Base-by-base conservation (phyloP, 108 stramenopile species). In the Cyclotella baltica region DNA sequence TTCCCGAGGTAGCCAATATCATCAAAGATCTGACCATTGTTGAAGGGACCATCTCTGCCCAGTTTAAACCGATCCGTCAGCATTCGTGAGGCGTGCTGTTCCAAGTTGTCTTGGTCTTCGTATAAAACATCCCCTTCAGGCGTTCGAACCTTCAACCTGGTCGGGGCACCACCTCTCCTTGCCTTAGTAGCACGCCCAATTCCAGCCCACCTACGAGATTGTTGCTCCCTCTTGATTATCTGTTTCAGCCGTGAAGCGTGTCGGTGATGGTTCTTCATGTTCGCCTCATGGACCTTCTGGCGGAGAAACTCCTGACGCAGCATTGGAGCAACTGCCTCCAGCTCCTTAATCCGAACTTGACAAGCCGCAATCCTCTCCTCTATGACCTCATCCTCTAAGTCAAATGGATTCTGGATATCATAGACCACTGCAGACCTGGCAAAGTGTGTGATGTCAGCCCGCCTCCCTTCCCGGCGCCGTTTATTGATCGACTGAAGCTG, bases 1-100 rank as follows among this genome's bases (percentile, higher is more conserved):
- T 50, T 25, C 9, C 43, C 67, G 4, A 68, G 25, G 28, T 52
- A 68, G 6, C 67, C 67, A 51, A 68, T 31, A 4, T 65, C 64
- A 1, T n/a, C 10, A 10, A 27, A 25, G 0, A 65, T 34, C 9
- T 23, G 35, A 0, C 38, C 40, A n/a, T 65, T 25, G 10, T 25
- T 22, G 40, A 65, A 9, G 3, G 40, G 40, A 43, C 10, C 40
- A 43, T 43, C 40, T 13, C 40, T 8, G 13, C 10, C 40, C 8
- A 43, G 40, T 13, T 43, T 43, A 13, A 43, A 43, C 13, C 40
- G 40, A 43, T 43, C 40, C 13, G 40, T 43, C 13, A 43, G 40
- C 40, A 8, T 8, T 11, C 40, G 40, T 8, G 40, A 8, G 8
- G 40, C 40, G 10, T 43, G 40, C 13, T 8, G 8, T 13, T 43